These are phyloP conservation scores for Linnemannia zychae DNA, from an alignment of 192 early-diverging fungal genomes.

Conservation along the genomic window DNA sequence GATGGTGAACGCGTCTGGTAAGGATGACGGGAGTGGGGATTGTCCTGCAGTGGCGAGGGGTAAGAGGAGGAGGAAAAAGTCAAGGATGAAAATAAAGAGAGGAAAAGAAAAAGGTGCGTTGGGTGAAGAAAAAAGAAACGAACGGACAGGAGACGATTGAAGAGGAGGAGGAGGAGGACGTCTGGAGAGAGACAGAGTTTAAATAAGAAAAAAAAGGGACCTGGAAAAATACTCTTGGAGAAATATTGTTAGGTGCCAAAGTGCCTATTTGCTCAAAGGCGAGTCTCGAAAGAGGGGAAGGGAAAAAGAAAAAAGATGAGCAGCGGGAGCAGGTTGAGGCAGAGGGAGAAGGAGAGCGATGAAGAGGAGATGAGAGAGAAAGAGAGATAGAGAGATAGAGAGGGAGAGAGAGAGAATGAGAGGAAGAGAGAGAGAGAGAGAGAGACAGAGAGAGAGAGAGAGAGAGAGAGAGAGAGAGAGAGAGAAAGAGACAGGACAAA, in stretches of 20 bases:
- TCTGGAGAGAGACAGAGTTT: no score
- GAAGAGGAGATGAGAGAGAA: not conserved
- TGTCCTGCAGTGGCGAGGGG: not conserved
- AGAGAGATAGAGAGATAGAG: not conserved
- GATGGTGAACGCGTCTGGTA: slow-evolving; percentile 1
- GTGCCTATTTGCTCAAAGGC: no score
- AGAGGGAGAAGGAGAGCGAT: not conserved
- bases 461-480: no score
- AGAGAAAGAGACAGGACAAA: no score
- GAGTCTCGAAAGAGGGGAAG: no score
- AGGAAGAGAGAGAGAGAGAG: no score
- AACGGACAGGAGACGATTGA: not conserved
- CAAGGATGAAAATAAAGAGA: not conserved
- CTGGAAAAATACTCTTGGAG: no score
- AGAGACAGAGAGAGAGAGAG: not conserved
- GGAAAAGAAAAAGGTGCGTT: not conserved
- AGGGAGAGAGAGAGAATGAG: not conserved
- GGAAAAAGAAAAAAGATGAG: not conserved
- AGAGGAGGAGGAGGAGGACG: no score
- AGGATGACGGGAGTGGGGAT: not conserved
- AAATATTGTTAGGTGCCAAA: no score
- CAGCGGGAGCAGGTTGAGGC: not conserved
- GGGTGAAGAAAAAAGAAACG: not conserved
- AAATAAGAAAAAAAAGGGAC: no score
- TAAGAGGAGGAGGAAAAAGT: not conserved